Evolutionary conservation across 2,329 filamentous ascomycete species (phyloP), one percentile per base, ranked within the genome.

Genomic region (Pseudocercospora musae): DNA sequence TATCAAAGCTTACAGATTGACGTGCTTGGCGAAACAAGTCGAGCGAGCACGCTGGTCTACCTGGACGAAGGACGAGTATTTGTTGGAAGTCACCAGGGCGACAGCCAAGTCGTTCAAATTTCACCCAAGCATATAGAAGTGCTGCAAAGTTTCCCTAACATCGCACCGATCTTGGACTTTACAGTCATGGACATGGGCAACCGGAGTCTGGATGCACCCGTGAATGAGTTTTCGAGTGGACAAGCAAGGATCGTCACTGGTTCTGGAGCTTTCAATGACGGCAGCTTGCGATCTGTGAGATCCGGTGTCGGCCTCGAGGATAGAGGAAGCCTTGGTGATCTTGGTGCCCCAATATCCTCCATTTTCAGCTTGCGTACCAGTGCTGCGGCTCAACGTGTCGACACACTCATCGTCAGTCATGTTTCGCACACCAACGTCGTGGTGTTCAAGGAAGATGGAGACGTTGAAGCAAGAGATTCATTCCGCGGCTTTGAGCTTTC

Each of bases 161-260:
- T 98, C 69, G 92, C 90, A 0, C 95, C 95, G 0, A 90, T 99
- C 46, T 79, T 98, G 42, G 95, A 99, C 74, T 97, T 99, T 70
- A 89, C 90, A 0, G 87, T 99, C 15, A 96, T 98, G 92, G 95
- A 98, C 72, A 90, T 98, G 83, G 94, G 93, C 0, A 93, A 92
- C 69, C 84, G 91, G 60, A 88, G 91, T 63, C 89, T 89, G 21
- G 89, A 95, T 66, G 86, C 83, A 8, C 88, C 91, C 18, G 89
- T 89, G 2, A 96, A 95, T 71, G 91, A 95, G 65, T 99, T 96
- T 72, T 96, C 93, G 0, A 96, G 94, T 0, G 95, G 95, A 0
- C 94, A 99, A 77, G 93, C 95, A 50, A 86, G 93, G 42, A 90
- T 99, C 64, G 92, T 99, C 10, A 93, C 94, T 1, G 94, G 92